These are phyloP conservation scores for Basidiobolus meristosporus DNA, from an alignment of 371 early-diverging fungal species.

Conservation along the genomic window DNA sequence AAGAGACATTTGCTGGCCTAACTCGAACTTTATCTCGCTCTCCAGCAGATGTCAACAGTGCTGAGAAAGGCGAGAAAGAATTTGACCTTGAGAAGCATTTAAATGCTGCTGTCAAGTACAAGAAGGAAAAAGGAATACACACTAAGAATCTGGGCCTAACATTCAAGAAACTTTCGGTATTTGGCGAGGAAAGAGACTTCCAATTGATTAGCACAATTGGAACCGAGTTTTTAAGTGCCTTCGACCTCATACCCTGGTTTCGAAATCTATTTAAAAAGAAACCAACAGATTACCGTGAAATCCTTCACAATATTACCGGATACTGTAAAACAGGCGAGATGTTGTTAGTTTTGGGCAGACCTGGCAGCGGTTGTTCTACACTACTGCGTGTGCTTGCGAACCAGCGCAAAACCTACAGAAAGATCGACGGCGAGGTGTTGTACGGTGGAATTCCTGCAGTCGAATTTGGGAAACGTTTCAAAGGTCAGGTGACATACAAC, in stretches of 20 bases:
- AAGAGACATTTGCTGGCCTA: no score
- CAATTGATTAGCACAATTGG: not conserved
- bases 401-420: slow-evolving; percentile 27
- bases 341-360: slow-evolving; percentile 46
- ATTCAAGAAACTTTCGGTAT: not conserved
- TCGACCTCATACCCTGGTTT: no score
- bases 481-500: slow-evolving; percentile 39
- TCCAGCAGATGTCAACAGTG: no score
- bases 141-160: not conserved
- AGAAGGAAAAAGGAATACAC: not conserved
- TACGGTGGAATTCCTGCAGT: slow-evolving; percentile 30
- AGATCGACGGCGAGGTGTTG: no score
- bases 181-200: not conserved
- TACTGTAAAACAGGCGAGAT: slow-evolving; percentile 43
- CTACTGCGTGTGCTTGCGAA: slow-evolving; percentile 42
- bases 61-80: no score
- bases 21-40: no score
- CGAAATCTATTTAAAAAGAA: no score
- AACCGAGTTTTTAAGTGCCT: not conserved
- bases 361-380: slow-evolving; percentile 48
- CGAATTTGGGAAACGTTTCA: slow-evolving; percentile 18
- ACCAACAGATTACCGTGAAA: slow-evolving; percentile 4
- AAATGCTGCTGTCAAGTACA: no score
- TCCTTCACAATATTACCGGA: slow-evolving; percentile 31
- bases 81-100: no score